These are phyloP conservation scores for Colletotrichum sp. DNA, from an alignment of 2,329 filamentous ascomycete species.

Conservation along the genomic window DNA sequence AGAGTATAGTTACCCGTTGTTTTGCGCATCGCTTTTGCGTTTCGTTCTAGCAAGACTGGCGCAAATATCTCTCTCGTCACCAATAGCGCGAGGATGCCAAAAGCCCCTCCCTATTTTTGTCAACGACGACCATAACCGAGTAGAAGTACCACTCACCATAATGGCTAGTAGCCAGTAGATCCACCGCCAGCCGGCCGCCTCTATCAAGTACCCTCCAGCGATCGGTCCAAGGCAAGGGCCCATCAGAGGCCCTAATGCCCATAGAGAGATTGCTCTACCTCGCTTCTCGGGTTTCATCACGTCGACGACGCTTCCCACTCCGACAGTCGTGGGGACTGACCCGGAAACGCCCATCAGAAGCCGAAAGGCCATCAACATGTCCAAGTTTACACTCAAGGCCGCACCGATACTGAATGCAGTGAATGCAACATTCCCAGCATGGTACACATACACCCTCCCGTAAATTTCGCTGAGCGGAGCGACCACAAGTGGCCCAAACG, in stretches of 20 bases:
- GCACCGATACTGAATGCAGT: conserved; percentile 41
- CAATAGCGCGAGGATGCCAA: conserved; percentile 37
- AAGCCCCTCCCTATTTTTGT: conserved; percentile 28
- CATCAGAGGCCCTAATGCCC: conserved; percentile 52
- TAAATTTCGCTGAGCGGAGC: conserved; percentile 77
- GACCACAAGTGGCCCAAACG: conserved; percentile 52
- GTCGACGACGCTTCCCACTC: conserved; percentile 55
- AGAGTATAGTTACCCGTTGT: conserved; percentile 40
- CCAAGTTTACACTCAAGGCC: conserved; percentile 42
- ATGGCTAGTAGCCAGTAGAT: conserved; percentile 53
- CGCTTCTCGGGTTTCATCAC: conserved; percentile 49
- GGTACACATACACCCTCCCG: conserved; percentile 58
- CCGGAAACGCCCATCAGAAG: conserved; percentile 49
- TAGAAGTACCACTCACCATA: conserved; percentile 34
- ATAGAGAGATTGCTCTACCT: conserved; percentile 52
- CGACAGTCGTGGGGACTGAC: conserved; percentile 48
- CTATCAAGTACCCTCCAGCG: conserved; percentile 37
- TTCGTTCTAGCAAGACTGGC: conserved; percentile 41
- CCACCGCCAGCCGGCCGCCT: conserved; percentile 52
- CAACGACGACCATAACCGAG: neutral
- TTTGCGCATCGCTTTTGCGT: conserved; percentile 42
- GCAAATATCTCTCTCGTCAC: conserved; percentile 49
- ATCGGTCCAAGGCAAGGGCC: conserved; percentile 54
- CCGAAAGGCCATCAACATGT: conserved; percentile 49
- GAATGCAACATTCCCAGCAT: conserved; percentile 44